These are phyloP conservation scores for Metarhizium brunneum DNA, from an alignment of 2,329 filamentous ascomycete species.

Conservation along the genomic window DNA sequence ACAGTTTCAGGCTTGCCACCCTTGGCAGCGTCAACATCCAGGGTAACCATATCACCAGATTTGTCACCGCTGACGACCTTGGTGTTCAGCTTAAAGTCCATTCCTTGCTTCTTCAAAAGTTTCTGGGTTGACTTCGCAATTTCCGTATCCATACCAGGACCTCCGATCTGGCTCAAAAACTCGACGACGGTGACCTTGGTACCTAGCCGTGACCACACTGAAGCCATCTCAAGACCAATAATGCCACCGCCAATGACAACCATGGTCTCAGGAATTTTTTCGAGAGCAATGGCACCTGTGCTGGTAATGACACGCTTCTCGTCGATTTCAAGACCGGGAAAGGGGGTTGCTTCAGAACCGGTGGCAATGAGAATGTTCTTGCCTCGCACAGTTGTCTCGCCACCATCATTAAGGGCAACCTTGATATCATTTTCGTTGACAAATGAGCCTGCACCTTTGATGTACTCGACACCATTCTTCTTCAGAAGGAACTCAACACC, in stretches of 20 bases:
- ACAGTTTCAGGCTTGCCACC: constrained; percentile 90
- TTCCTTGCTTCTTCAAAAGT: constrained; percentile 88
- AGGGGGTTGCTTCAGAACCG: constrained; percentile 88
- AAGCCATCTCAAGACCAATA: constrained; percentile 97
- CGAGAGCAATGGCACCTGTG: constrained; percentile 83
- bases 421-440: constrained; percentile 84
- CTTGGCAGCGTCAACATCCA: constrained; percentile 86
- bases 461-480: constrained; percentile 98
- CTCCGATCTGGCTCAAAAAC: constrained; percentile 92
- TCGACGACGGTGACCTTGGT: constrained; percentile 95
- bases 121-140: constrained; percentile 88
- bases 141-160: constrained; percentile 93
- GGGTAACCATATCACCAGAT: constrained; percentile 65
- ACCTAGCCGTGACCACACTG: constrained; percentile 92
- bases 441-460: constrained; percentile 88
- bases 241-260: constrained; percentile 97
- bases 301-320: constrained; percentile 97
- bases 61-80: constrained; percentile 86
- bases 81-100: constrained; percentile 96
- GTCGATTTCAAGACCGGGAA: constrained; percentile 91
- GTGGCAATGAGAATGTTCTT: constrained; percentile 99
- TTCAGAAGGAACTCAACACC: constrained; percentile 97
- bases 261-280: constrained; percentile 92
- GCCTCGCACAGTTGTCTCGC: constrained; percentile 74
- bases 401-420: constrained; percentile 82